Evolutionary conservation across 179 eudicot species (phyloP).

Genomic region (Pouteria campechiana): DNA sequence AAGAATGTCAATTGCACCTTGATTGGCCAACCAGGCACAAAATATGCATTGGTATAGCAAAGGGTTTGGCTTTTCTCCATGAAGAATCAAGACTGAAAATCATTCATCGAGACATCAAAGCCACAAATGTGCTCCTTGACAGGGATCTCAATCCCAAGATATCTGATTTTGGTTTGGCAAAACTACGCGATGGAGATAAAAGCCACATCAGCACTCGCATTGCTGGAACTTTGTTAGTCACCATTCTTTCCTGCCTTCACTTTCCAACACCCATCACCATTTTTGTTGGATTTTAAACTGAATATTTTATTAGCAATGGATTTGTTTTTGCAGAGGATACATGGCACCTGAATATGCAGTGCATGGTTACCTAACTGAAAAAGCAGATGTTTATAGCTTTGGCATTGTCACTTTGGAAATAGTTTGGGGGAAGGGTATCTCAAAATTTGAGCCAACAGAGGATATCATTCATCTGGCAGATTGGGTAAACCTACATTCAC

Average conservation of each 20-base stretch:
- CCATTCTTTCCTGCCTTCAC: too few species aligned
- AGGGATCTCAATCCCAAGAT: slow-evolving; percentile 52
- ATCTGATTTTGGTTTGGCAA: slow-evolving; percentile 62
- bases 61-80: slow-evolving; percentile 48
- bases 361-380: slow-evolving; percentile 37
- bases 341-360: slow-evolving; percentile 56
- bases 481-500: slow-evolving; percentile 23
- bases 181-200: slow-evolving; percentile 39
- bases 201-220: slow-evolving; percentile 55
- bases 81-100: slow-evolving; percentile 54
- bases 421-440: slow-evolving; percentile 40
- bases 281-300: background rate
- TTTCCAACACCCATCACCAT: background rate
- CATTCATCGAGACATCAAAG: slow-evolving; percentile 56
- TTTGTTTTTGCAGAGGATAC: slow-evolving; percentile 27
- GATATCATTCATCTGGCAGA: slow-evolving; percentile 32
- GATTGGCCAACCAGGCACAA: slow-evolving; percentile 45
- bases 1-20: slow-evolving; percentile 19
- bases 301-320: background rate
- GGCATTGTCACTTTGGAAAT: slow-evolving; percentile 32
- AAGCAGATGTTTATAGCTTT: slow-evolving; percentile 40
- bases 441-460: slow-evolving; percentile 23
- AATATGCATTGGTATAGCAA: slow-evolving; percentile 47
- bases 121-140: slow-evolving; percentile 54
- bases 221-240: slow-evolving; percentile 61